Evolutionary conservation across 257 asterid species (phyloP).

Genomic region (Apocynum venetum): DNA sequence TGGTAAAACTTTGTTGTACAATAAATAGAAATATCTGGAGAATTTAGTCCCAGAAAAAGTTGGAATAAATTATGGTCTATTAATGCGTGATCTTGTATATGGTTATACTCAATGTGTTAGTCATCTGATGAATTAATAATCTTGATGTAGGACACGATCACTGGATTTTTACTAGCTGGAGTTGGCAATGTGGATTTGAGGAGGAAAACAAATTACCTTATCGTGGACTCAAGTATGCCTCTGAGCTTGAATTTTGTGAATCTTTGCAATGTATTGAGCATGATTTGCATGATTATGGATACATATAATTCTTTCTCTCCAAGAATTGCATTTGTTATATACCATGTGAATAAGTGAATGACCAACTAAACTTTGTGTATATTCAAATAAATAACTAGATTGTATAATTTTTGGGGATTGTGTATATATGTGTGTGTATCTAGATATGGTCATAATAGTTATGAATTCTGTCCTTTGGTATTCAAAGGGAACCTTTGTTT

Average conservation of each 20-base stretch:
- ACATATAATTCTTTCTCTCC: not conserved
- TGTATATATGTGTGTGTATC: not conserved
- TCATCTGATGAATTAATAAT: constrained; percentile 16
- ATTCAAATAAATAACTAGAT: not conserved
- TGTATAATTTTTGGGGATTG: not conserved
- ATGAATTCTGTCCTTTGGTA: not conserved
- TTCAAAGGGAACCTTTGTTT: not conserved
- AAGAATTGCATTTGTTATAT: not conserved
- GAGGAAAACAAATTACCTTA: constrained; percentile 88
- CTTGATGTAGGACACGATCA: constrained; percentile 68
- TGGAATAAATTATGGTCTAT: not conserved
- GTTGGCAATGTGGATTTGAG: constrained; percentile 97
- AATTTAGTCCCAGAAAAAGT: not conserved
- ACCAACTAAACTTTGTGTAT: not conserved
- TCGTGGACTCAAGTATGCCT: constrained; percentile 84
- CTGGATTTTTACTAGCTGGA: constrained; percentile 94
- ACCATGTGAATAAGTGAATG: not conserved
- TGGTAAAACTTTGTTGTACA: not conserved
- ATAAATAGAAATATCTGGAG: not conserved
- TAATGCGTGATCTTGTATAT: not conserved
- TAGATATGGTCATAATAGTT: not conserved
- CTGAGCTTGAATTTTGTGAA: constrained; percentile 5
- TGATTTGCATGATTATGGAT: no score
- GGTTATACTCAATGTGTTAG: not conserved
- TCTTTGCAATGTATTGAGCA: not conserved